Conservation (phyloP, 1,284 basidiomycete species). For the Wallemia ichthyophaga region DNA sequence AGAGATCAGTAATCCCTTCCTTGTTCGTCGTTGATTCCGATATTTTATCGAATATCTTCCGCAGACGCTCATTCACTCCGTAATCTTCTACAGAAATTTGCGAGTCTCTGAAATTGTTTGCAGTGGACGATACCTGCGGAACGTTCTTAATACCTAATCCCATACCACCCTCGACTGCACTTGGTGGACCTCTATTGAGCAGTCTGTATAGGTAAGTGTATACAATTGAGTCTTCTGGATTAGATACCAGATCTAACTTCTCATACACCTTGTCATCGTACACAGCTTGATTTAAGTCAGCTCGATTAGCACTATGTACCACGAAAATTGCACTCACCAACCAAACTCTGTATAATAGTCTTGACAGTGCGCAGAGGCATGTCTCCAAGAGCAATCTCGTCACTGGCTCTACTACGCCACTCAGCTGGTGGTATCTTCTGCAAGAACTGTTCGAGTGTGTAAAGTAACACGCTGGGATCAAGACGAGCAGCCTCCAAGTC, state of each 20-base stretch:
- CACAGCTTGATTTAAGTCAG: conserved; percentile 10
- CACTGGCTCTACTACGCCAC: conserved; percentile 68
- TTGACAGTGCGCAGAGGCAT: conserved; percentile 93
- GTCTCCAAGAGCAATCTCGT: conserved; percentile 75
- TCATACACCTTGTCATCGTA: conserved; percentile 18
- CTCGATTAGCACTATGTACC: background rate
- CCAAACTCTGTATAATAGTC: conserved; percentile 81
- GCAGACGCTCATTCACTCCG: conserved; percentile 21
- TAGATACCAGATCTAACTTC: conserved; percentile 13
- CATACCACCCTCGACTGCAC: background rate
- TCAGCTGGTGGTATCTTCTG: conserved; percentile 80
- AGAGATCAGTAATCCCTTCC: conserved; percentile 80
- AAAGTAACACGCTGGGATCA: conserved; percentile 61
- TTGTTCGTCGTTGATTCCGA: conserved; percentile 54
- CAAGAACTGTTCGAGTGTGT: conserved; percentile 80
- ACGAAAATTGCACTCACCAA: conserved; percentile 29
- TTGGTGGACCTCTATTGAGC: conserved; percentile 21
- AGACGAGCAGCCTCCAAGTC: conserved; percentile 52
- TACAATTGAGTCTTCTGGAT: conserved; percentile 13
- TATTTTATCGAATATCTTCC: conserved; percentile 62
- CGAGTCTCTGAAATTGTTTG: background rate
- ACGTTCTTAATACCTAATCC: background rate
- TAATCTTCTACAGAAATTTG: conserved; percentile 6
- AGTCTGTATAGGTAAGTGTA: conserved; percentile 24
- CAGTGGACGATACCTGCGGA: background rate